Evolutionary conservation across 2,329 filamentous ascomycete species (phyloP), one percentile per base, ranked within the genome.

Genomic region (Lecanosticta acicola): DNA sequence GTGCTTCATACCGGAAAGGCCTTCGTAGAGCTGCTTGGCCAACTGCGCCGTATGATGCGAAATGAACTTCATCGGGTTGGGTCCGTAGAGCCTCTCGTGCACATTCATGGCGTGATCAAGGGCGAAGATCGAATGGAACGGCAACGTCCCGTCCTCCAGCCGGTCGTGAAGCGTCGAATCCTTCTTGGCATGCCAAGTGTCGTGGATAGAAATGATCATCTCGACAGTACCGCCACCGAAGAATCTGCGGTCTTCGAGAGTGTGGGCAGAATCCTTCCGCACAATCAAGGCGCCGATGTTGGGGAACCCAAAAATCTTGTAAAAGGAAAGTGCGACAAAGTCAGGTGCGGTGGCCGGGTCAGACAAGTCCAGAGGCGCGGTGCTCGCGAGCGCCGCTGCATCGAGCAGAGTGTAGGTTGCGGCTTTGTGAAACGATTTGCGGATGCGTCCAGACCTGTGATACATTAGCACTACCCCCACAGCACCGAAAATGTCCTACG

Each of bases 211-310:
- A 4, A 75, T 73, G 19, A 82, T 74, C 72, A 81, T 78, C 41
- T 77, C 74, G 32, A 81, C 77, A 1, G 83, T 85, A 8, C 82
- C 83, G 20, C 83, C 83, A 16, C 81, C 83, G 57, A 86, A 85
- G 59, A 83, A 86, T 49, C 71, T 75, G 33, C 79, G 70, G 44
- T 71, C 68, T 41, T 70, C 73, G 35, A 77, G 71, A 42, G 80
- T 71, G 49, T 79, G 71, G 0, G 74, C 75, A 1, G 81, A 78
- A 9, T 71, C 67, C 54, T 71, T 72, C 14, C 78, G 72, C 8
- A 83, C 75, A 21, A 84, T 68, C 8, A 84, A 61, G 1, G 75
- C 79, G 3, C 80, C 80, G 10, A 83, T 68, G 55, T 83, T 78
- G 1, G n/a, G 80, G 45, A 80, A 83, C 0, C 80, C 80, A 54